A percentile compares a stretch with the other conserved stretches of the same genome.
These are phyloP conservation scores for Russula compacta DNA, from an alignment of 768 basidiomycete species.

Conservation along the genomic window DNA sequence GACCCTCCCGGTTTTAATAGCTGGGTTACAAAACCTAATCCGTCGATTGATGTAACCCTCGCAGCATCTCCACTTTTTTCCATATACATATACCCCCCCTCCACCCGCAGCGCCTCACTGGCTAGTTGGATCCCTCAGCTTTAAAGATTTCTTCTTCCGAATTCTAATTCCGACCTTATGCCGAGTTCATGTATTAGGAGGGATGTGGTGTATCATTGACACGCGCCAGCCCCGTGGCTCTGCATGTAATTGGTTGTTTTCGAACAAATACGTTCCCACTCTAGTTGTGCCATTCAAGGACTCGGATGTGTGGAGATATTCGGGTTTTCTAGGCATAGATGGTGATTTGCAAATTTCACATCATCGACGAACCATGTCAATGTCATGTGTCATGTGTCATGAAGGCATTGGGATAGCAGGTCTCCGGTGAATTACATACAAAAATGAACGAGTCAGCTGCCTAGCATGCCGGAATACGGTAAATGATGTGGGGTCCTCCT, in stretches of 20 bases:
- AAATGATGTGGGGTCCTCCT: conserved; percentile 1
- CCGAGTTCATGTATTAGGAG: neutral
- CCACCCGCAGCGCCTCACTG: neutral
- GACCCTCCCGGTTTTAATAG: neutral
- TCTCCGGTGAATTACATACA: neutral
- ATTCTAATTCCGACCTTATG: neutral
- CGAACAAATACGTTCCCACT: neutral
- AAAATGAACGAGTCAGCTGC: neutral
- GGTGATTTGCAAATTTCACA: no score
- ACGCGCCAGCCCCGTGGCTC: no score
- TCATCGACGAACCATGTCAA: neutral
- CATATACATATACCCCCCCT: no score
- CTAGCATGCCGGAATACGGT: neutral
- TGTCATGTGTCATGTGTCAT: neutral
- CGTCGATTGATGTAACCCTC: neutral
- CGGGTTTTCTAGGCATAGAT: neutral
- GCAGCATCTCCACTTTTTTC: neutral
- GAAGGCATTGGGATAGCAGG: conserved; percentile 3
- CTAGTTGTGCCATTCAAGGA: neutral
- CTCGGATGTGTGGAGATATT: neutral
- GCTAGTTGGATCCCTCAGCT: no score
- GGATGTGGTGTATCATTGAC: neutral
- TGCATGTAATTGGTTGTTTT: no score
- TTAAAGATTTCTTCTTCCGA: neutral
- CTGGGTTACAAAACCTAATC: neutral